A percentile compares a stretch with the other conserved stretches of the same genome.
phyloP scores from a whole-genome alignment of 2,329 filamentous ascomycete species.

The Verticillium klebahnii region DNA sequence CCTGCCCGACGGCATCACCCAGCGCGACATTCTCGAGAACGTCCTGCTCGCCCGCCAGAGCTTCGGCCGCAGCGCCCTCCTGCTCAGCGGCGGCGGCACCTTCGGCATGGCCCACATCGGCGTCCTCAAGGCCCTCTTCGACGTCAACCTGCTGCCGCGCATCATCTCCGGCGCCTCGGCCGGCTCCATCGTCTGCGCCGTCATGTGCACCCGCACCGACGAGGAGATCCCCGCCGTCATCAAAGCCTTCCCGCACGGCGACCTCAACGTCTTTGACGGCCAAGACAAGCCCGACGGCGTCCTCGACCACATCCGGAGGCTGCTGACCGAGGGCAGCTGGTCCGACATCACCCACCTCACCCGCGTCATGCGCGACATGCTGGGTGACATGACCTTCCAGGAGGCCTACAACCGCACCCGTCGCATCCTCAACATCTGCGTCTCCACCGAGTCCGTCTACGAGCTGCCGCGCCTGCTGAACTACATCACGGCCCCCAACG shows the following conservation, averaged over 20 bases:
- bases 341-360: constrained; percentile 80
- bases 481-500: constrained; percentile 89
- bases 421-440: constrained; percentile 88
- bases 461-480: constrained; percentile 85
- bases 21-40: constrained; percentile 59
- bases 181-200: constrained; percentile 78
- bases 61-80: constrained; percentile 77
- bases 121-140: constrained; percentile 75
- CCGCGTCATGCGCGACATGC: constrained; percentile 72
- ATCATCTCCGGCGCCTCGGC: constrained; percentile 87
- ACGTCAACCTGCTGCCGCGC: constrained; percentile 70
- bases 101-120: constrained; percentile 93
- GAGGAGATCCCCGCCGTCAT: constrained; percentile 71
- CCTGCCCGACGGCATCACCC: constrained; percentile 51
- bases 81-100: constrained; percentile 81
- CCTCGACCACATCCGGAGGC: constrained; percentile 62
- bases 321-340: constrained; percentile 78
- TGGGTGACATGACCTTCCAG: constrained; percentile 90
- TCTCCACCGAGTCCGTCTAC: constrained; percentile 82
- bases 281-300: constrained; percentile 54
- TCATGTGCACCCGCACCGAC: constrained; percentile 73
- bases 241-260: constrained; percentile 69
- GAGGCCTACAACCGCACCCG: constrained; percentile 95
- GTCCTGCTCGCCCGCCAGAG: constrained; percentile 70
- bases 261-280: constrained; percentile 74